Evolutionary conservation across 208 protist genomes (phyloP).

Genomic region (Trypanosoma conorhini): DNA sequence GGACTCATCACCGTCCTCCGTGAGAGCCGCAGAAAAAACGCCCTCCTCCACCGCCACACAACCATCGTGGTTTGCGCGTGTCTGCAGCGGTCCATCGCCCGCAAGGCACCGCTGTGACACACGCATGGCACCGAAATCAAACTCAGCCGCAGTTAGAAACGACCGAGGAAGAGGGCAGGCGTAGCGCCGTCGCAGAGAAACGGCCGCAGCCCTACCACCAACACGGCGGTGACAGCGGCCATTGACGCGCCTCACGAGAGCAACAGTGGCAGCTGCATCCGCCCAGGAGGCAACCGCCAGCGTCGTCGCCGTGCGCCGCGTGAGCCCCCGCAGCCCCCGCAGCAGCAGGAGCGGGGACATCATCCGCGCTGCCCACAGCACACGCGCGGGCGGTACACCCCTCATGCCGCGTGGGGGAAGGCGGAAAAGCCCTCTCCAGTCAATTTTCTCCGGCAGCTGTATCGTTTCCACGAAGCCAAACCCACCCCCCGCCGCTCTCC

Average conservation of each 20-base stretch:
- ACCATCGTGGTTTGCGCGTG: background rate
- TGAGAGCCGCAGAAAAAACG: background rate
- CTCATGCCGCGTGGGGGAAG: background rate
- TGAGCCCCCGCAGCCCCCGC: background rate
- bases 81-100: background rate
- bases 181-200: background rate
- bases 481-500: background rate
- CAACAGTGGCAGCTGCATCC: background rate
- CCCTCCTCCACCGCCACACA: background rate
- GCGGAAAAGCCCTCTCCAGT: background rate
- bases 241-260: background rate
- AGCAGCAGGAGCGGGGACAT: background rate
- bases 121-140: background rate
- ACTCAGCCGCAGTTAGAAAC: background rate
- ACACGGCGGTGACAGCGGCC: background rate
- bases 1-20: background rate
- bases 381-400: background rate
- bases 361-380: background rate
- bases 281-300: background rate
- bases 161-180: background rate
- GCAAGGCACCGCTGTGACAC: slow-evolving; percentile 2
- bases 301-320: background rate
- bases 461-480: slow-evolving; percentile 4
- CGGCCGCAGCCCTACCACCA: background rate
- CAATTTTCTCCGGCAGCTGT: slow-evolving; percentile 3